These are phyloP conservation scores for Monascus ruber DNA, from an alignment of 2,329 filamentous ascomycete species.

Conservation along the genomic window DNA sequence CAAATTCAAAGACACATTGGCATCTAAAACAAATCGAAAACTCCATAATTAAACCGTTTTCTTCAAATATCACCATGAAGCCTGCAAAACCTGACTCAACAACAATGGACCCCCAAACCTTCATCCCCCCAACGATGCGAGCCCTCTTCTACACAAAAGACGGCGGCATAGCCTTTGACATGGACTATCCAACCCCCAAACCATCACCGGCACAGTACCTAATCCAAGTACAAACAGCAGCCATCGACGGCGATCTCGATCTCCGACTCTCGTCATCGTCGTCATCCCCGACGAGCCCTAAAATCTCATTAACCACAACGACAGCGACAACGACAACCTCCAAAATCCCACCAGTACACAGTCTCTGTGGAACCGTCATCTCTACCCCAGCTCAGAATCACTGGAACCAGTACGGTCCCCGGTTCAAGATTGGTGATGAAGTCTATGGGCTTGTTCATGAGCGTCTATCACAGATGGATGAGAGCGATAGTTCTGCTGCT, in stretches of 20 bases:
- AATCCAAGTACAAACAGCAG: conserved; percentile 28
- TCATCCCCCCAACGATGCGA: conserved; percentile 26
- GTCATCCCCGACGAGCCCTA: conserved; percentile 28
- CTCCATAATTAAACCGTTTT: too few relatives aligned
- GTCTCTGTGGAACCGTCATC: conserved; percentile 29
- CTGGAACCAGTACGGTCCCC: conserved; percentile 18
- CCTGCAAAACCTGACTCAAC: conserved; percentile 13
- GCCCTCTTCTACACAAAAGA: conserved; percentile 23
- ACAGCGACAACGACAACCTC: conserved; percentile 6
- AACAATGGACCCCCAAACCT: conserved; percentile 24
- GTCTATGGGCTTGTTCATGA: conserved; percentile 30
- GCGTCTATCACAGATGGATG: neutral
- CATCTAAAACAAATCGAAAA: too few relatives aligned
- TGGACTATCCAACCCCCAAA: conserved; percentile 24
- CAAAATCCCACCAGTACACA: conserved; percentile 28
- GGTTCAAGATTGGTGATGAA: conserved; percentile 29
- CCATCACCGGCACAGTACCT: conserved; percentile 28
- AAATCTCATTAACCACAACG: conserved; percentile 7
- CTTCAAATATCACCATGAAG: conserved; percentile 5
- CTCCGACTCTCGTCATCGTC: neutral
- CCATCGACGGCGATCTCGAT: conserved; percentile 2
- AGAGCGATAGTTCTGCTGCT: conserved; percentile 18
- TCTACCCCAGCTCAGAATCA: conserved; percentile 22
- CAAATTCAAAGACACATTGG: too few relatives aligned
- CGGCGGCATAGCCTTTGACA: conserved; percentile 21